phyloP scores from a whole-genome alignment of 768 basidiomycete species.

The Dictyophora rubrovolvata region DNA sequence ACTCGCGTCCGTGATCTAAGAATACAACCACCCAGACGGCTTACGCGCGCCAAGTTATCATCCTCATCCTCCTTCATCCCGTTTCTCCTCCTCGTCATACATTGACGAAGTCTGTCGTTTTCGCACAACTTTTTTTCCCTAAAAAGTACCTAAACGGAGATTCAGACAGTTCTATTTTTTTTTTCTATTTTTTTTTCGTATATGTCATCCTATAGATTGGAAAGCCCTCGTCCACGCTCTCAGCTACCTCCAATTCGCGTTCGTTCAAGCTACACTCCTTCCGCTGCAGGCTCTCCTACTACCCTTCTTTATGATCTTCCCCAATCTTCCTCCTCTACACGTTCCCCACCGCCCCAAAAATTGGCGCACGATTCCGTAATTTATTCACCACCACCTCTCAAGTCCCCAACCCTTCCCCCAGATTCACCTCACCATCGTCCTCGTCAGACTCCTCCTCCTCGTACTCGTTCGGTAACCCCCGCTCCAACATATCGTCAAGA shows the following conservation, averaged over 20 bases:
- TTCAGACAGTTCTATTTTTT: not conserved
- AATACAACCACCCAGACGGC: not conserved
- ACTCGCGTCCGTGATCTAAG: not conserved
- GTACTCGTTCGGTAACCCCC: constrained; percentile 62
- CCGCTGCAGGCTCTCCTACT: constrained; percentile 39
- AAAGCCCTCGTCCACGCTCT: constrained; percentile 53
- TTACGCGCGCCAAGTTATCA: not conserved
- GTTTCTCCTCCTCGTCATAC: not conserved
- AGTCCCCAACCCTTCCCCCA: constrained; percentile 33
- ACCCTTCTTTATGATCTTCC: constrained; percentile 73
- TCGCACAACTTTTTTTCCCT: too few species aligned
- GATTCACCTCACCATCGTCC: constrained; percentile 40
- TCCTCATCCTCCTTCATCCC: not conserved
- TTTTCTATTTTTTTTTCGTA: constrained; percentile 23
- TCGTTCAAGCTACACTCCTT: constrained; percentile 32
- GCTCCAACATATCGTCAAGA: constrained; percentile 56
- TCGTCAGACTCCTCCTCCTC: constrained; percentile 42
- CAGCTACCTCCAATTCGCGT: constrained; percentile 49
- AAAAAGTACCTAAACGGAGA: not conserved
- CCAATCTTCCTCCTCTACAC: constrained; percentile 32
- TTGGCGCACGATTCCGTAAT: constrained; percentile 29
- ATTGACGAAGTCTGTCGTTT: not conserved
- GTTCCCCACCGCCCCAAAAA: constrained; percentile 48
- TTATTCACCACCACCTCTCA: constrained; percentile 31
- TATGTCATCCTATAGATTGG: constrained; percentile 51